These are phyloP conservation scores for Hypomontagnella submonticulosa DNA, from an alignment of 495 filamentous ascomycete genomes.

Conservation along the genomic window DNA sequence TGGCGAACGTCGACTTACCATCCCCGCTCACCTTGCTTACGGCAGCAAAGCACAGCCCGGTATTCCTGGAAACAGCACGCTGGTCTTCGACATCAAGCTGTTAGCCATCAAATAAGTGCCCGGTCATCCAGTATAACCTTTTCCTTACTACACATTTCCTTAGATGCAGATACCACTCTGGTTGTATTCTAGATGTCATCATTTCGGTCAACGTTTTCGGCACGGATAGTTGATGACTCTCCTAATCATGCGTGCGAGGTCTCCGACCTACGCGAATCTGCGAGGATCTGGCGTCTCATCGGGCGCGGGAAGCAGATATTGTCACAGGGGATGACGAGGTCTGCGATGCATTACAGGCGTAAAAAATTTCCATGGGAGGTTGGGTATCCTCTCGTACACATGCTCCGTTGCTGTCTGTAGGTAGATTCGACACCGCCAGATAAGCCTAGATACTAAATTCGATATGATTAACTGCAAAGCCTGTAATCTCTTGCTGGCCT, in stretches of 20 bases:
- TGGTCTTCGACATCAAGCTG: slow-evolving; percentile 94
- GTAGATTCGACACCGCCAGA: slow-evolving; percentile 23
- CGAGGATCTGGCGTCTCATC: slow-evolving; percentile 50
- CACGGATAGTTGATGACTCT: slow-evolving; percentile 26
- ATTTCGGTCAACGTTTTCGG: slow-evolving; percentile 28
- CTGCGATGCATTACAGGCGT: slow-evolving; percentile 57
- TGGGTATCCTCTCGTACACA: slow-evolving; percentile 34
- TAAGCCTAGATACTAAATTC: background rate
- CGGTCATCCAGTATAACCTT: slow-evolving; percentile 29
- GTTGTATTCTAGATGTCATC: slow-evolving; percentile 45
- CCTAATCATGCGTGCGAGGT: slow-evolving; percentile 36
- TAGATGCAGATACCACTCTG: slow-evolving; percentile 46
- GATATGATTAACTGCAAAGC: background rate
- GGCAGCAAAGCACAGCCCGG: slow-evolving; percentile 80
- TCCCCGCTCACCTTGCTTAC: slow-evolving; percentile 87
- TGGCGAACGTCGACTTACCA: slow-evolving; percentile 89
- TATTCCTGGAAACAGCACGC: slow-evolving; percentile 88
- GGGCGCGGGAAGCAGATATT: slow-evolving; percentile 52
- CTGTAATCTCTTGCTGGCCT: background rate
- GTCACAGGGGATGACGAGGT: slow-evolving; percentile 60
- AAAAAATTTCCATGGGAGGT: slow-evolving; percentile 39
- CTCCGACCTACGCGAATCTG: slow-evolving; percentile 56
- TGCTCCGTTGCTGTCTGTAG: slow-evolving; percentile 19
- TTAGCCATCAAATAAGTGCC: slow-evolving; percentile 70
- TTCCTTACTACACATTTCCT: slow-evolving; percentile 37